Conservation (phyloP, 768 basidiomycete genomes). For the Rhodotorula babjevae region DNA sequence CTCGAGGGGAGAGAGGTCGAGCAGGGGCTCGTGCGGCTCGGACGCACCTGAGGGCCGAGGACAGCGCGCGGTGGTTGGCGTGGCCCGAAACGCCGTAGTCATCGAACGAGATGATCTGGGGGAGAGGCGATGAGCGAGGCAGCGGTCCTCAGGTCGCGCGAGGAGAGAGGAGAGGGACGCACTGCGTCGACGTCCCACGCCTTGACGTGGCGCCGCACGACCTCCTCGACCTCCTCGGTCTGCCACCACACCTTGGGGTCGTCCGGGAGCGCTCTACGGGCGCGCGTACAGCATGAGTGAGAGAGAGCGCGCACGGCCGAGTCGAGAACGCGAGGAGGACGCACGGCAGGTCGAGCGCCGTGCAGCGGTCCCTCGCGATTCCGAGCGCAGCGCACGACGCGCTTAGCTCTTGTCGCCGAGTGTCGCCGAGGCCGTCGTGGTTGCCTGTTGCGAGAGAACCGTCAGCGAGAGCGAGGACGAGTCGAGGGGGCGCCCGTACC, state of each 20-base stretch:
- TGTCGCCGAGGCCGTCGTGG: conserved; percentile 45
- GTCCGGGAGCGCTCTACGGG: conserved; percentile 29
- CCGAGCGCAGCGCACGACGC: conserved; percentile 44
- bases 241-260: conserved; percentile 39
- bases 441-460: conserved; percentile 42
- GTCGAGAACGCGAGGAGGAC: conserved; percentile 21
- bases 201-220: conserved; percentile 30
- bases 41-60: conserved; percentile 27
- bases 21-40: background rate
- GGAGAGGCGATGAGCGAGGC: background rate
- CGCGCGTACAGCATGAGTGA: too few relatives aligned
- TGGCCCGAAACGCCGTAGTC: conserved; percentile 47
- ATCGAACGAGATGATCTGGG: conserved; percentile 49
- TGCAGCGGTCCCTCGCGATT: conserved; percentile 42
- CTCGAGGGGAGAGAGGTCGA: too few relatives aligned
- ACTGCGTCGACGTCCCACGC: conserved; percentile 42
- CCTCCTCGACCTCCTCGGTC: conserved; percentile 14
- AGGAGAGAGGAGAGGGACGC: background rate
- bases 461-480: too few relatives aligned
- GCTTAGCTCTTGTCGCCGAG: conserved; percentile 44
- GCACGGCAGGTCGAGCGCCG: conserved; percentile 45
- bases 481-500: conserved; percentile 14
- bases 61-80: conserved; percentile 47
- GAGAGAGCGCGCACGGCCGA: background rate
- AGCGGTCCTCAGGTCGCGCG: background rate